Evolutionary conservation across 306 rosid genomes (phyloP).

Genomic region (Acacia crassicarpa): DNA sequence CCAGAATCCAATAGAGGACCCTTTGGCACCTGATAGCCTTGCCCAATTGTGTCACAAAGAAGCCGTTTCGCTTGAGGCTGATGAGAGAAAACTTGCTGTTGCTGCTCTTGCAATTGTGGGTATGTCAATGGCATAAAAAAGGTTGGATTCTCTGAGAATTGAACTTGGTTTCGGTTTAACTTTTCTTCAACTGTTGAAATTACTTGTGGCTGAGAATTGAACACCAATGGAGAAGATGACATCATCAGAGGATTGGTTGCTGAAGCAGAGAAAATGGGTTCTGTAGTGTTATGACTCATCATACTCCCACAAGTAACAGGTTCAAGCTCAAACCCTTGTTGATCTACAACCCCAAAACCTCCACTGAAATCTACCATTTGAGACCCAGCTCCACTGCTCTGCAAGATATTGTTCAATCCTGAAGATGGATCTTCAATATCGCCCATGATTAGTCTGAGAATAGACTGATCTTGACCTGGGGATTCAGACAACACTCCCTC

Average conservation of each 20-base stretch:
- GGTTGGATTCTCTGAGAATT: conserved; percentile 57
- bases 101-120: conserved; percentile 68
- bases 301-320: conserved; percentile 36
- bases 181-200: conserved; percentile 63
- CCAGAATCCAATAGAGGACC: conserved; percentile 48
- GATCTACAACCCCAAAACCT: conserved; percentile 64
- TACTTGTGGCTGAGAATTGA: conserved; percentile 51
- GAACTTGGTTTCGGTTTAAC: conserved; percentile 68
- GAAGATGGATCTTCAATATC: conserved; percentile 89
- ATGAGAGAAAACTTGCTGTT: conserved; percentile 38
- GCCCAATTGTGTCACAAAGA: conserved; percentile 49
- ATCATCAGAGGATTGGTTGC: conserved; percentile 38
- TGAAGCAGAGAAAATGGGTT: conserved; percentile 43
- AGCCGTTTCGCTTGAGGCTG: conserved; percentile 63
- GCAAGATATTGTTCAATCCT: conserved; percentile 75
- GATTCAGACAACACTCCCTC: conserved; percentile 70
- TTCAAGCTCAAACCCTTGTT: conserved; percentile 60
- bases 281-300: conserved; percentile 30
- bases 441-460: conserved; percentile 79
- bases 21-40: conserved; percentile 49
- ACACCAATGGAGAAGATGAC: conserved; percentile 46
- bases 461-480: conserved; percentile 78
- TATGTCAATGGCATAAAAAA: conserved; percentile 71
- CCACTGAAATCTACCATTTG: conserved; percentile 59
- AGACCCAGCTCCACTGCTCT: conserved; percentile 38